Percentiles rank a stretch among this genome's conserved stretches.
phyloP scores from a whole-genome alignment of 345 rosid genomes.

The Rhodomyrtus tomentosa region DNA sequence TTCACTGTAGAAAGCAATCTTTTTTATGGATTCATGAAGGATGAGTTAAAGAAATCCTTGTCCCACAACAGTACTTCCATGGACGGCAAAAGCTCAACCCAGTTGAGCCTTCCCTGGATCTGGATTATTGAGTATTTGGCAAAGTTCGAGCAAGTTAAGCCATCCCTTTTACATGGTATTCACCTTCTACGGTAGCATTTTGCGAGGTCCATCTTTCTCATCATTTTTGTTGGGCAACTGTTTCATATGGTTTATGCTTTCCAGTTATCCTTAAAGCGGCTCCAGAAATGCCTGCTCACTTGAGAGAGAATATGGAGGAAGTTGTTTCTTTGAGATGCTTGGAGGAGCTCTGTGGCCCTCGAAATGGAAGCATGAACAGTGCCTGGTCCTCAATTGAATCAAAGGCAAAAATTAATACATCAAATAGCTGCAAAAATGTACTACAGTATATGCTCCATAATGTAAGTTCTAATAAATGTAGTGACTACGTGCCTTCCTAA shows the following conservation, averaged over 20 bases:
- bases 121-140: conserved; percentile 52
- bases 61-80: background rate
- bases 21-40: background rate
- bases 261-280: conserved; percentile 35
- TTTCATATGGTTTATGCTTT: background rate
- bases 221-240: background rate
- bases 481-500: background rate
- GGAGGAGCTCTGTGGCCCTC: conserved; percentile 31
- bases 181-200: background rate
- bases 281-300: conserved; percentile 17
- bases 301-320: conserved; percentile 26
- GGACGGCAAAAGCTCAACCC: background rate
- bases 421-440: conserved; percentile 35
- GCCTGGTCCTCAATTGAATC: conserved; percentile 2
- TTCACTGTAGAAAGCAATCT: background rate
- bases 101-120: conserved; percentile 25
- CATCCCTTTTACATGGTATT: conserved; percentile 31
- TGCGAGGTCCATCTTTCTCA: background rate
- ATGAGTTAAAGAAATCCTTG: background rate
- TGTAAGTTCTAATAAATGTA: conserved; percentile 11
- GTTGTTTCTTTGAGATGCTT: conserved; percentile 46
- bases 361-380: background rate
- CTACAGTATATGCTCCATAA: conserved; percentile 19
- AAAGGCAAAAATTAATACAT: conserved; percentile 14
- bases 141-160: conserved; percentile 17